Base-by-base conservation (phyloP, 2,329 filamentous ascomycete species). In the Aspergillus amoenus region DNA sequence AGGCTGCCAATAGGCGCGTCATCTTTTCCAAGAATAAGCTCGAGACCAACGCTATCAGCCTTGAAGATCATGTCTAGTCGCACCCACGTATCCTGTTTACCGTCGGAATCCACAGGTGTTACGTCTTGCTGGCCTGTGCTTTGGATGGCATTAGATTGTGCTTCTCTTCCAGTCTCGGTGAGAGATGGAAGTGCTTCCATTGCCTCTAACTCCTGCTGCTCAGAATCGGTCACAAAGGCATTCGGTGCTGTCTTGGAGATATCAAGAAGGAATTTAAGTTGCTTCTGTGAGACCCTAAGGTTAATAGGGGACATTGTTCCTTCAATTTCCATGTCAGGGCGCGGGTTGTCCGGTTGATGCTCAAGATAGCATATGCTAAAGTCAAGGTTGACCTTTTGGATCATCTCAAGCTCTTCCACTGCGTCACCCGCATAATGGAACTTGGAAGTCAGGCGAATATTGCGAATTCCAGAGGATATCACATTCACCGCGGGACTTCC, bases 241-340 rank as follows among this genome's bases (percentile, higher is more conserved):
- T 87, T 87, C 0, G 95, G 94, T 1, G 97, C 90, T 0, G 93
- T 91, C 60, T 87, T 87, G 3, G 91, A 93, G 22, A 99, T 84
- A 64, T 94, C 92, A 63, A 97, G 78, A 17, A 97, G 79, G 62
- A 96, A 95, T 66, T 89, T 93, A 62, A 97, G 81, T 71, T 99
- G 95, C 55, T 90, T 90, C 66, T 96, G 93, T 0, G 93, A 96
- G 37, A 99, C 82, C 30, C 88, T 85, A 48, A 99, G 80, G 66
- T 97, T 97, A 68, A 97, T 87, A 55, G 97, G 90, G 5, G 93
- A 97, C 87, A 99, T 91, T 47, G 84, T 88, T 3, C 93, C 93
- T 71, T 94, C 88, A 18, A 99, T 87, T 75, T 97, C 93, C 49
- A 92, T 88, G 68, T 99, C 93, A 0, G 94, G 94, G 40, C 93